Conservation (phyloP, 169 alveolate genomes). For the Cryptosporidium parvum region DNA sequence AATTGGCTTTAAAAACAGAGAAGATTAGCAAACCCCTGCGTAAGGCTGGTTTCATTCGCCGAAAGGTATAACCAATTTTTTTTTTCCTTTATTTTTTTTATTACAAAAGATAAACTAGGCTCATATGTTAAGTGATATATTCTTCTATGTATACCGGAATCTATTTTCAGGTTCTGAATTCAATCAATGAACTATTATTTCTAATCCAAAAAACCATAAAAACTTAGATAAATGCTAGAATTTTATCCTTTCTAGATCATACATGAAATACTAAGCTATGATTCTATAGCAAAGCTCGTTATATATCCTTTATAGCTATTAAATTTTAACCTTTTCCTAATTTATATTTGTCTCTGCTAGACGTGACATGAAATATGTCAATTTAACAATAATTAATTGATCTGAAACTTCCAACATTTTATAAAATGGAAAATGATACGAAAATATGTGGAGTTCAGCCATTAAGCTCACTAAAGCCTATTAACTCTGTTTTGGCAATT, state of each 20-base stretch:
- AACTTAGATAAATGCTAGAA: too few species aligned
- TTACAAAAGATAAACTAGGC: not conserved
- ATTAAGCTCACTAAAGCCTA: slow-evolving; percentile 52
- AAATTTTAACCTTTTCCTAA: not conserved
- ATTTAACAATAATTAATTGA: slow-evolving; percentile 1
- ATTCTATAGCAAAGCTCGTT: not conserved
- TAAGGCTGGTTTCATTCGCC: slow-evolving; percentile 78
- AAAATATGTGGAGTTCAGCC: not conserved
- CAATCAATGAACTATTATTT: too few species aligned
- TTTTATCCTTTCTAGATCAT: not conserved
- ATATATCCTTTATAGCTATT: not conserved
- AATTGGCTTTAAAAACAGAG: slow-evolving; percentile 78
- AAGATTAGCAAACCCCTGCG: slow-evolving; percentile 79
- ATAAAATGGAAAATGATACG: slow-evolving; percentile 31
- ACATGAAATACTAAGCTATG: not conserved
- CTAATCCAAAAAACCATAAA: not conserved
- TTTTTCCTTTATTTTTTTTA: not conserved
- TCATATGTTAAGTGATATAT: not conserved
- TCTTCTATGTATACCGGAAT: too few species aligned
- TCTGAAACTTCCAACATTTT: not conserved
- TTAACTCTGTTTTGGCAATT: slow-evolving; percentile 22
- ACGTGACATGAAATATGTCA: slow-evolving; percentile 44
- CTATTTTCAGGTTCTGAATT: not conserved
- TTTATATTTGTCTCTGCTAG: slow-evolving; percentile 42
- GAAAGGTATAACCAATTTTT: slow-evolving; percentile 76